Evolutionary conservation across 495 filamentous ascomycete species (phyloP).

Genomic region (Penicillium lividum): DNA sequence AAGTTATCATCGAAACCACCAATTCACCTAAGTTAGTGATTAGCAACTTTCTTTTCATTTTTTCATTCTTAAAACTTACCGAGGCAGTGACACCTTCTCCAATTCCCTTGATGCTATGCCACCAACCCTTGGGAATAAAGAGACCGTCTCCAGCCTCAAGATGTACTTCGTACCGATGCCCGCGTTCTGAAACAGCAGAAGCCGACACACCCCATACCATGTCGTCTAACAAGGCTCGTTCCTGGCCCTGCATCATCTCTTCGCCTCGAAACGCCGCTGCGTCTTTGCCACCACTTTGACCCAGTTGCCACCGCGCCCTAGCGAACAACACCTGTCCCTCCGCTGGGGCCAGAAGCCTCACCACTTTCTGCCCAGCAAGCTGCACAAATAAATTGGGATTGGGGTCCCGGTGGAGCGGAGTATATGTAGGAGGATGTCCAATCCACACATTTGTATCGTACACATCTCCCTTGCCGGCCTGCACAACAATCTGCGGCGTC

Average conservation of each 20-base stretch:
- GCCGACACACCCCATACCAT: constrained; percentile 64
- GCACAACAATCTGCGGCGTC: constrained; percentile 60
- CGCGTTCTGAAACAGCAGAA: constrained; percentile 21
- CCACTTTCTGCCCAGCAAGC: constrained; percentile 68
- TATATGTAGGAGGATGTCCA: constrained; percentile 80
- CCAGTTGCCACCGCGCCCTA: constrained; percentile 50
- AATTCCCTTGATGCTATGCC: constrained; percentile 86
- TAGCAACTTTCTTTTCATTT: neutral
- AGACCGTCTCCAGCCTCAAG: constrained; percentile 69
- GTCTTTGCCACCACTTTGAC: constrained; percentile 35
- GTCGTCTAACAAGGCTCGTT: constrained; percentile 64
- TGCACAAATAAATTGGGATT: constrained; percentile 95
- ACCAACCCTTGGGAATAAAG: constrained; percentile 92
- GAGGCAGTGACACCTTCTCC: constrained; percentile 65
- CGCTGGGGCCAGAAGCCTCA: constrained; percentile 67
- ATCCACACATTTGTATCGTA: constrained; percentile 90
- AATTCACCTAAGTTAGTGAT: constrained; percentile 63
- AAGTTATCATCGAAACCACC: constrained; percentile 75
- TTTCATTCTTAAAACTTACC: constrained; percentile 43
- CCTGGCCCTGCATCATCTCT: constrained; percentile 89
- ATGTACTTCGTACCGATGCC: constrained; percentile 55
- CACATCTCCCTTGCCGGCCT: constrained; percentile 69
- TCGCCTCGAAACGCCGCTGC: constrained; percentile 66
- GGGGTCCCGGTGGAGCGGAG: constrained; percentile 87
- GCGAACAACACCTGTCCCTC: constrained; percentile 63